These are phyloP conservation scores for Anthracocystis panici-leucophaei DNA, from an alignment of 1,284 basidiomycete species.

Conservation along the genomic window DNA sequence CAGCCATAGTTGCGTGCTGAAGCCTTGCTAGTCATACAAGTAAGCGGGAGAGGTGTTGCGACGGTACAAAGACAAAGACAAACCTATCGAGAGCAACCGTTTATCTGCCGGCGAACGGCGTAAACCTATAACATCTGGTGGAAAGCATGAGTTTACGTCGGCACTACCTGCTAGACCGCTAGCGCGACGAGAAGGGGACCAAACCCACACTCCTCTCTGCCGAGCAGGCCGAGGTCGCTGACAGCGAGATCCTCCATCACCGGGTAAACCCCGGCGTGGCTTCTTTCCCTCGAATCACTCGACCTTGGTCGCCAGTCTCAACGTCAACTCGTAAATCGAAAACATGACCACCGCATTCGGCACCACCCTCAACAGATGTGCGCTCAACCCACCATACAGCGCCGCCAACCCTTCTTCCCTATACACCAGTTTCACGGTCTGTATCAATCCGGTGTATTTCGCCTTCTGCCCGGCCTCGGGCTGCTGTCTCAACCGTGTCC, in stretches of 20 bases:
- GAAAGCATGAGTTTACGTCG: no score
- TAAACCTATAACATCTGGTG: no score
- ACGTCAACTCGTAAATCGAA: conserved; percentile 71
- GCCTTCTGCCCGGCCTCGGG: conserved; percentile 73
- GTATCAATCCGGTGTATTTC: conserved; percentile 87
- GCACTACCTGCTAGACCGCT: no score
- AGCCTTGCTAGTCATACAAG: background rate
- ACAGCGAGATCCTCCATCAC: no score
- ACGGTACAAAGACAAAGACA: conserved; percentile 3
- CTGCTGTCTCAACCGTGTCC: conserved; percentile 87
- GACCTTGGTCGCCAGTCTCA: conserved; percentile 53
- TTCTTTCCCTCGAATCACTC: conserved; percentile 1
- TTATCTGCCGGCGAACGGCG: no score
- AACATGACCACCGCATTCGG: conserved; percentile 98
- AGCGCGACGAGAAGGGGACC: no score
- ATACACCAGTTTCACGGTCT: conserved; percentile 86
- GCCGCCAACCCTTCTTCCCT: conserved; percentile 88
- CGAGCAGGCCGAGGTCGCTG: no score
- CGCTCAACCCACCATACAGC: conserved; percentile 91
- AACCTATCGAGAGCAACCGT: no score
- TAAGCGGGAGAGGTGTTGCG: background rate
- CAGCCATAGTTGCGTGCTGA: background rate
- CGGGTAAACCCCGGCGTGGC: no score
- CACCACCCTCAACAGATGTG: conserved; percentile 94
- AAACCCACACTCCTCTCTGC: no score